Evolutionary conservation across 2,329 filamentous ascomycete species (phyloP), one percentile per base, ranked within the genome.

Genomic region (Emmonsiellopsis sp.): DNA sequence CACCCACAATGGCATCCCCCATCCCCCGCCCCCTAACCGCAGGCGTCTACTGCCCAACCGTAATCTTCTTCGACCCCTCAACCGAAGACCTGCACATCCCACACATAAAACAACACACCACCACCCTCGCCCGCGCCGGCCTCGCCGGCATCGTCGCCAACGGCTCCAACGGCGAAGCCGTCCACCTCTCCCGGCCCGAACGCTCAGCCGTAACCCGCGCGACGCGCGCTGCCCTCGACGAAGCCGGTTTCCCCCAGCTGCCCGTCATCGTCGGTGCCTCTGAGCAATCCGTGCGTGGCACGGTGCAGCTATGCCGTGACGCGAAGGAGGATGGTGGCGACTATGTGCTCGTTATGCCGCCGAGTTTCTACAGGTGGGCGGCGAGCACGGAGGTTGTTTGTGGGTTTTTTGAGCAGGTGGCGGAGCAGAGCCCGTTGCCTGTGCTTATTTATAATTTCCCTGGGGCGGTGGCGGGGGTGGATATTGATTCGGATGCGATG

Each of bases 101-200:
- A 37, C 80, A 82, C 40, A 83, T 84, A 55, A 75, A 78, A 48
- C 77, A 74, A 50, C 70, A 76, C 57, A 82, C 85, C 39, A 78
- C 87, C 51, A 81, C 83, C 61, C 81, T 92, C n/a, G 87, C 86
- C 46, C 68, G 78, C 53, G 81, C 85, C 32, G 87, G 87, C 58
- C 81, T 91, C 42, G 79, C 84, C 13, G 86, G 87, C 17, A 77
- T 92, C 46, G 85, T 86, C 48, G 87, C 85, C 9, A 87, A 90
- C 67, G 87, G 87, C 46, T 88, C 85, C 64, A 92, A 92, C 64
- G 87, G 87, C 62, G 88, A 93, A 73, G 87, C 88, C 6, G 86
- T 90, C 10, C 87, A 90, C 64, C 77, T 92, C 36, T 83, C 83
- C 43, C 84, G 84, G 61, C 74, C 78, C 27, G 87, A 92, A 71